phyloP scores from a whole-genome alignment of 495 filamentous ascomycete species.

The Penicillium nucicola region DNA sequence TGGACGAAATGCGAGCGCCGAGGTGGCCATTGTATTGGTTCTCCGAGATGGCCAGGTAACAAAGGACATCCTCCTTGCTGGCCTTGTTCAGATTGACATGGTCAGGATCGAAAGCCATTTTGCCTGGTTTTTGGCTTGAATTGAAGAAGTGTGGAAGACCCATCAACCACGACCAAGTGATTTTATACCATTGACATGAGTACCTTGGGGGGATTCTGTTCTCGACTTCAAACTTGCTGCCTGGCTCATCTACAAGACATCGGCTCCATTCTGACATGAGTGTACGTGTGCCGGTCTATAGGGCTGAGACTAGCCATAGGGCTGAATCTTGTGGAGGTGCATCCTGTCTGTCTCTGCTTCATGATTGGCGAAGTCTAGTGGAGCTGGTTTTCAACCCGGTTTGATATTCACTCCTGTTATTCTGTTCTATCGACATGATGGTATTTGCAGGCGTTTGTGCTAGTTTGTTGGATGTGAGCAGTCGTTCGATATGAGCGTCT shows the following conservation, averaged over 20 bases:
- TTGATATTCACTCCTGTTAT: no score
- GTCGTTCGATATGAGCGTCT: no score
- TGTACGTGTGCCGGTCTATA: neutral
- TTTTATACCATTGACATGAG: neutral
- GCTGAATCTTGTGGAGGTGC: neutral
- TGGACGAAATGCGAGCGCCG: slow-evolving; percentile 37
- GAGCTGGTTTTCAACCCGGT: neutral
- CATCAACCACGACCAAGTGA: neutral
- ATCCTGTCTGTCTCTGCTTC: no score
- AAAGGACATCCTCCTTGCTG: slow-evolving; percentile 30
- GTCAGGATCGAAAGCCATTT: slow-evolving; percentile 28
- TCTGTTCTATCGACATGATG: no score
- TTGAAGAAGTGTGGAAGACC: neutral
- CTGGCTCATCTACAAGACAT: neutral
- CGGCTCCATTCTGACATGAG: no score
- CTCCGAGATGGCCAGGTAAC: slow-evolving; percentile 23
- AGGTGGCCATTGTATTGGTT: slow-evolving; percentile 43
- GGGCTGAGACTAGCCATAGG: slow-evolving; percentile 6
- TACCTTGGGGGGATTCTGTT: neutral
- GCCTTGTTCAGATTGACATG: slow-evolving; percentile 33
- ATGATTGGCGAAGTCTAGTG: neutral
- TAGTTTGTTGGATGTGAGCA: neutral
- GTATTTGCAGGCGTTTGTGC: no score
- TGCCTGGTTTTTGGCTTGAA: neutral
- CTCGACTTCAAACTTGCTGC: neutral